Evolutionary conservation across 1,139 yeast species (phyloP).

Genomic region (Arxiozyma slooffiae): DNA sequence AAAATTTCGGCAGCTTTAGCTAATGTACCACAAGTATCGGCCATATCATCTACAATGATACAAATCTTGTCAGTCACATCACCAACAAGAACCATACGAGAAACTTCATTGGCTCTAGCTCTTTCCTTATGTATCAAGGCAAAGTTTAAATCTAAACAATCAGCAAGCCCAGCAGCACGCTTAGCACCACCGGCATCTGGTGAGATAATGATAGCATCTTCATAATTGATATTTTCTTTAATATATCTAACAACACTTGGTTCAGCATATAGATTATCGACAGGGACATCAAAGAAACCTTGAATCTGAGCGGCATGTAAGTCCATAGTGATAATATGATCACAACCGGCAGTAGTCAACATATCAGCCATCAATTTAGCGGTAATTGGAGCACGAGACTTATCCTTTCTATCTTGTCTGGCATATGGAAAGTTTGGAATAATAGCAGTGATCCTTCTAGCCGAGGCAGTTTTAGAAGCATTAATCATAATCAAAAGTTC

Average conservation of each 20-base stretch:
- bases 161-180: slow-evolving; percentile 93
- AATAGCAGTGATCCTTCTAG: slow-evolving; percentile 89
- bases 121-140: slow-evolving; percentile 96
- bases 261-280: slow-evolving; percentile 91
- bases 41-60: slow-evolving; percentile 93
- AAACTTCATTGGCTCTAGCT: slow-evolving; percentile 87
- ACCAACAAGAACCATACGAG: slow-evolving; percentile 93
- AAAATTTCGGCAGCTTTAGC: slow-evolving; percentile 92
- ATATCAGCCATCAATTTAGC: slow-evolving; percentile 94
- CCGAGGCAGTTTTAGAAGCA: slow-evolving; percentile 93
- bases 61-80: slow-evolving; percentile 85
- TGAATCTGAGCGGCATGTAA: slow-evolving; percentile 95
- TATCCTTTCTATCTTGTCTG: slow-evolving; percentile 94
- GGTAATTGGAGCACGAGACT: slow-evolving; percentile 92
- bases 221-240: slow-evolving; percentile 56
- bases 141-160: slow-evolving; percentile 81
- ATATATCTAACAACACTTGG: slow-evolving; percentile 88
- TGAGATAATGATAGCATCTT: slow-evolving; percentile 76
- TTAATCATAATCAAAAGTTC: slow-evolving; percentile 86
- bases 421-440: slow-evolving; percentile 96
- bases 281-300: slow-evolving; percentile 94
- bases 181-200: slow-evolving; percentile 99
- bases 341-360: slow-evolving; percentile 92
- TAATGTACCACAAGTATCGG: slow-evolving; percentile 95
- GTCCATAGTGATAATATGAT: slow-evolving; percentile 96